Evolutionary conservation across 1,139 yeast species (phyloP).

Genomic region (Hemisphaericaspora lyxosophila): DNA sequence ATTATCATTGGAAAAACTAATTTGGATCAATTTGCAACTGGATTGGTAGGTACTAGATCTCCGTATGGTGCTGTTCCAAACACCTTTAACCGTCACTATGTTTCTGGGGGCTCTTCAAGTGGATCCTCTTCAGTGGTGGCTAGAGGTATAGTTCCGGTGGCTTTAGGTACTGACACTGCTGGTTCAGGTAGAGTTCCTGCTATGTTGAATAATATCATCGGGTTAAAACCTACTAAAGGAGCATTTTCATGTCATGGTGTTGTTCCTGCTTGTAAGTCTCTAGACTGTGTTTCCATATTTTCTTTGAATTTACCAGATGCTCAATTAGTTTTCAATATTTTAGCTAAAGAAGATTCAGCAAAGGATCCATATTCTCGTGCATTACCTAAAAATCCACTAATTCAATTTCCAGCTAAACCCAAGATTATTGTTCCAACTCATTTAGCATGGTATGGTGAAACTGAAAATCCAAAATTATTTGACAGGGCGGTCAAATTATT

Average conservation of each 20-base stretch:
- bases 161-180: slow-evolving; percentile 97
- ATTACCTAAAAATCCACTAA: slow-evolving; percentile 65
- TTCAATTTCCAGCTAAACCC: slow-evolving; percentile 58
- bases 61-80: slow-evolving; percentile 89
- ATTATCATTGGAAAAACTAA: slow-evolving; percentile 90
- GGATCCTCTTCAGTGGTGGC: slow-evolving; percentile 94
- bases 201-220: slow-evolving; percentile 86
- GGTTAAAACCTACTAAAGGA: slow-evolving; percentile 91
- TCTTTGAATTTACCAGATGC: slow-evolving; percentile 79
- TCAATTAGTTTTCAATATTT: slow-evolving; percentile 64
- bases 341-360: slow-evolving; percentile 72
- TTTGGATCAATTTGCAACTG: slow-evolving; percentile 95
- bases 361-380: slow-evolving; percentile 78
- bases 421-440: slow-evolving; percentile 72
- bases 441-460: slow-evolving; percentile 78
- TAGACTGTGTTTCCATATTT: slow-evolving; percentile 89
- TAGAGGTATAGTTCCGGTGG: slow-evolving; percentile 81
- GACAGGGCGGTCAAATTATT: slow-evolving; percentile 59
- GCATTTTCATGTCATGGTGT: slow-evolving; percentile 83
- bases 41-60: slow-evolving; percentile 90
- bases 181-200: slow-evolving; percentile 99
- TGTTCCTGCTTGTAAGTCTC: slow-evolving; percentile 94
- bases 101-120: slow-evolving; percentile 92
- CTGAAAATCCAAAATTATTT: slow-evolving; percentile 70
- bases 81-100: slow-evolving; percentile 72